Base-by-base conservation (phyloP, 371 early-diverging fungal species). In the Haplosporangium sp. region DNA sequence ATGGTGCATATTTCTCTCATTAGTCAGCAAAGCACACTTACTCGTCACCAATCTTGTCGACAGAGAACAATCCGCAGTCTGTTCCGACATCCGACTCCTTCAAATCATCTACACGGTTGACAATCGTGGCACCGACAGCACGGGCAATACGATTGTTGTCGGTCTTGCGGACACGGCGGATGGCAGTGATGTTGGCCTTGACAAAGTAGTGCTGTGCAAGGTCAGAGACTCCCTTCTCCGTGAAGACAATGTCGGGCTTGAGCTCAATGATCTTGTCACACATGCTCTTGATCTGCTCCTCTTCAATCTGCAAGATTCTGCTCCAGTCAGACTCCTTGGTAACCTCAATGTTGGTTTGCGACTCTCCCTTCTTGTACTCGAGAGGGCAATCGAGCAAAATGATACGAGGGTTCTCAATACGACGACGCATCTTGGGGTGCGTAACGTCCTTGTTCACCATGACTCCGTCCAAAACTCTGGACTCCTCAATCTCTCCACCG, bases 301-400 rank as follows among this genome's bases (percentile, higher is more conserved):
- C 99, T 86, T 99, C 99, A 68, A 99, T 98, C 83, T 99, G 95
- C 80, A 99, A 88, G 55, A 99, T 92, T 51, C 98, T 90, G 66
- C 93, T 90, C 97, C 99, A 99, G 84, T 98, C 98, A 41, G 93
- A 90, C 81, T 97, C 97, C 80, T 97, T 95, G 70, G 94, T 92
- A 69, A 99, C 95, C 86, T 99, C 99, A 77, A 99, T 97, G 83
- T 96, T 95, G 56, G 99, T 99, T 85, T 99, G 99, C 54, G 98
- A 98, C 86, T 99, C 99, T 63, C 99, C 99, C 92, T 99, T 99
- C 87, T 99, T 99, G 92, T 99, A 99, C 86, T 99, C 99, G 56
- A 99, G 90, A 38, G 99, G 99, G 82, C 99, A 99, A 87, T 99
- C 99, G 64, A 99, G 86, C 64, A 99, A 87, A 14, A 99, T 86